Base-by-base conservation (phyloP, 2,329 filamentous ascomycete species). In the Ophiostoma himal-ulmi region DNA sequence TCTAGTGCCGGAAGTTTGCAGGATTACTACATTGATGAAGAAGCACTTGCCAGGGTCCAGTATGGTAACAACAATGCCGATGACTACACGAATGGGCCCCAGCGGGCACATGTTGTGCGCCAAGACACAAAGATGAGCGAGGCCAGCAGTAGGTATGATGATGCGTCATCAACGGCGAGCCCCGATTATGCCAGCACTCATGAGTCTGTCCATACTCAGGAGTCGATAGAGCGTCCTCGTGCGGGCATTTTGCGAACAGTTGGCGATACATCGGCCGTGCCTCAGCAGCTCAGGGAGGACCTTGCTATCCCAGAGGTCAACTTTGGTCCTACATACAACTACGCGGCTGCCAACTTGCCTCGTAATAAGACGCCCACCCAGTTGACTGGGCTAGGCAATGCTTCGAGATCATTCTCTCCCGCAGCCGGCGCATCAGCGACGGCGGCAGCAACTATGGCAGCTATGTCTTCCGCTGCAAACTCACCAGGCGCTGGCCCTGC, bases 271-370 rank as follows among this genome's bases (percentile, higher is more conserved):
- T n/a, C 60, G 0, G 39, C 71, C 0, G 52, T 66, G 1, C 4
- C 39, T 14, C 65, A 14, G 7, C 66, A 17, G 34, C 37, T 67
- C 11, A n/a, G 67, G 6, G 68, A 77, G 0, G 77, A 81, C 17
- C 82, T 86, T 34, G 84, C 87, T 70, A 88, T 96, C 72, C 92
- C 92, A 0, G 81, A 85, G 5, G 86, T 97, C 73, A 89, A 97
- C 78, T 97, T 97, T 79, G 94, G 94, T 0, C 92, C 90, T 6
- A 97, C 94, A 0, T 81, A 92, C 75, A 89, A 91, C 72, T 90
- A 93, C 71, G 80, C 77, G 44, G 81, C 79, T 14, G 73, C 75
- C 64, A 72, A 77, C 22, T 71, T 79, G n/a, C 73, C 77, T 2
- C 74, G 77, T 6, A 79, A 73, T 71, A 81, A 79, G 72, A 75